Conservation (phyloP, 805 yeast species). For the Dipodascus geniculatus region DNA sequence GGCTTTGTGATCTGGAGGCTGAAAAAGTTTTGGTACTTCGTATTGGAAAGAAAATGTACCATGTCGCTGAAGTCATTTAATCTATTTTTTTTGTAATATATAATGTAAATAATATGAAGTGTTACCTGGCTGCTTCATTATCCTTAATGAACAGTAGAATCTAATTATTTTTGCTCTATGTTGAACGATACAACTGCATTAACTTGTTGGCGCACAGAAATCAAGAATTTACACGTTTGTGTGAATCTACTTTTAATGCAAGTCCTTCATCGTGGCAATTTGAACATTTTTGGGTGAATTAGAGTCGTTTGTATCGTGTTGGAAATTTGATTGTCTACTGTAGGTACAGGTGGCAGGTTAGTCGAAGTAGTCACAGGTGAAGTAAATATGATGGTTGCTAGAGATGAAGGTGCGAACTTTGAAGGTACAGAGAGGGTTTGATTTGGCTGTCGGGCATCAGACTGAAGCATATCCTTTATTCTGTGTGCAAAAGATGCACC, state of each 20-base stretch:
- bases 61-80: constrained; percentile 18
- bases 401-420: background rate
- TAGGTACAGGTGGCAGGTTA: background rate
- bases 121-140: too few species aligned
- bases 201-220: too few species aligned
- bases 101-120: background rate
- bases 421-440: background rate
- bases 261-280: too few species aligned
- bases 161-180: too few species aligned
- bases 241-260: too few species aligned
- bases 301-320: too few species aligned
- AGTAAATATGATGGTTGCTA: background rate
- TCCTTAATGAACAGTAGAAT: too few species aligned
- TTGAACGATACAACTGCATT: too few species aligned
- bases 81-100: background rate
- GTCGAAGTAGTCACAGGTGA: background rate
- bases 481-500: constrained; percentile 32
- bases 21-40: constrained; percentile 51
- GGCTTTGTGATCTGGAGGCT: constrained; percentile 42
- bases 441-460: background rate
- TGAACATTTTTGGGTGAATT: too few species aligned
- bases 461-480: constrained; percentile 29
- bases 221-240: too few species aligned
- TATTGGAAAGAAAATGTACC: constrained; percentile 50
- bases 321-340: background rate